Evolutionary conservation across 495 filamentous ascomycete genomes (phyloP).

Genomic region (Podospora conica): DNA sequence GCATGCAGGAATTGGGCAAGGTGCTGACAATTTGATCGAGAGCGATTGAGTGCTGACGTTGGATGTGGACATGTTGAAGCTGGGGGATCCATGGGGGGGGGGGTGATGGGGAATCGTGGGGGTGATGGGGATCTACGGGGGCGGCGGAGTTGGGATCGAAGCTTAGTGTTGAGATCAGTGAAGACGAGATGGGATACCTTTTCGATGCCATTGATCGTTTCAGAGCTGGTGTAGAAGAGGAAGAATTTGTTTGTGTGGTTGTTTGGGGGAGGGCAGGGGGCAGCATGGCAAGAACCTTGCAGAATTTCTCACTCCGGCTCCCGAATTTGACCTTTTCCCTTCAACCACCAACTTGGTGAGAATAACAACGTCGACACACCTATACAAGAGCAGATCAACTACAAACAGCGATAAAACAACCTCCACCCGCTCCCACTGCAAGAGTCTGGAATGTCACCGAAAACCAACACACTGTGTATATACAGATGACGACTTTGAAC

Average conservation of each 20-base stretch:
- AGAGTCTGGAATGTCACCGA: no score
- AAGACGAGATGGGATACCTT: neutral
- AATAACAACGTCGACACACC: neutral
- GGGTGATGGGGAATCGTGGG: no score
- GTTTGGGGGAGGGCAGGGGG: neutral
- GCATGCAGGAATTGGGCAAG: neutral
- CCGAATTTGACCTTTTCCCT: neutral
- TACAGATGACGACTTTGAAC: neutral
- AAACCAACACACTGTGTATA: no score
- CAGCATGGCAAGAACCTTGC: neutral
- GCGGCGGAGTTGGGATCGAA: neutral
- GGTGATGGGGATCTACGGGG: neutral
- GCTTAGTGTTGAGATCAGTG: no score
- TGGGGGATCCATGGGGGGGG: neutral
- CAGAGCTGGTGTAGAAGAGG: neutral
- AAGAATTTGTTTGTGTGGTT: neutral
- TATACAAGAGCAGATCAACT: neutral
- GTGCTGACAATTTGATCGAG: neutral
- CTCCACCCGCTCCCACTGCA: no score
- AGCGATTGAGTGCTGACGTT: neutral
- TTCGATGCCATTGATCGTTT: neutral
- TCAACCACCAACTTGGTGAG: no score
- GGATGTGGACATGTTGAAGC: neutral
- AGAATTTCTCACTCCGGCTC: neutral
- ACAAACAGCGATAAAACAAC: neutral